A percentile compares a stretch with the other conserved stretches of the same genome.
phyloP scores from a whole-genome alignment of 805 yeast genomes.

The Candida bentonensis region DNA sequence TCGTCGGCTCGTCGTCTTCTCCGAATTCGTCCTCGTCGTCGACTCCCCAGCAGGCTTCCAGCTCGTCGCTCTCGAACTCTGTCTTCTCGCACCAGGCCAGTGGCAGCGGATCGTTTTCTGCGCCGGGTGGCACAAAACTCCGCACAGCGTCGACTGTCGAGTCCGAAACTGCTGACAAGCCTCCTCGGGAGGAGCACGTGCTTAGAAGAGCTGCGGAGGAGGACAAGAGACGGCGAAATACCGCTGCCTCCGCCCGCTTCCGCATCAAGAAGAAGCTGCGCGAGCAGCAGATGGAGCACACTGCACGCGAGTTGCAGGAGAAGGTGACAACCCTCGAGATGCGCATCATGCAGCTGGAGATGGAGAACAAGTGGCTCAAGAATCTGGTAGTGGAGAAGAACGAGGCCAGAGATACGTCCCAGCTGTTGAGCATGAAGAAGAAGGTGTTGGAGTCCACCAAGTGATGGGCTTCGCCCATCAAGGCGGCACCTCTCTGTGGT shows the following conservation, averaged over 20 bases:
- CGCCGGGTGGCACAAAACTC: neutral
- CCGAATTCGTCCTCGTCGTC: neutral
- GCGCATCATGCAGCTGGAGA: constrained; percentile 70
- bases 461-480: neutral
- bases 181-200: neutral
- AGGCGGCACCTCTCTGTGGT: too few relatives aligned
- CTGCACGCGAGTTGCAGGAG: constrained; percentile 58
- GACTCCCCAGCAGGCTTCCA: neutral
- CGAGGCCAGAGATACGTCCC: constrained; percentile 22
- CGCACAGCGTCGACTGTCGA: neutral
- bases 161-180: neutral
- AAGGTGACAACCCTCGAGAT: constrained; percentile 51
- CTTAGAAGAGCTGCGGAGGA: constrained; percentile 26
- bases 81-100: neutral
- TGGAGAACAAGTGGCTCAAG: constrained; percentile 81
- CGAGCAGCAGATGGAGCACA: constrained; percentile 81
- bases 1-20: neutral
- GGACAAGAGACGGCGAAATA: constrained; percentile 75
- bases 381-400: constrained; percentile 69
- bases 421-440: constrained; percentile 15
- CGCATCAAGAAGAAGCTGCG: constrained; percentile 82
- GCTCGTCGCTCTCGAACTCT: neutral
- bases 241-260: constrained; percentile 91
- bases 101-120: neutral
- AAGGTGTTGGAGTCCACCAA: constrained; percentile 6